A percentile compares a stretch with the other conserved stretches of the same genome.
These are phyloP conservation scores for Fusarium brachygibbosum DNA, from an alignment of 2,329 filamentous ascomycete genomes.

Conservation along the genomic window DNA sequence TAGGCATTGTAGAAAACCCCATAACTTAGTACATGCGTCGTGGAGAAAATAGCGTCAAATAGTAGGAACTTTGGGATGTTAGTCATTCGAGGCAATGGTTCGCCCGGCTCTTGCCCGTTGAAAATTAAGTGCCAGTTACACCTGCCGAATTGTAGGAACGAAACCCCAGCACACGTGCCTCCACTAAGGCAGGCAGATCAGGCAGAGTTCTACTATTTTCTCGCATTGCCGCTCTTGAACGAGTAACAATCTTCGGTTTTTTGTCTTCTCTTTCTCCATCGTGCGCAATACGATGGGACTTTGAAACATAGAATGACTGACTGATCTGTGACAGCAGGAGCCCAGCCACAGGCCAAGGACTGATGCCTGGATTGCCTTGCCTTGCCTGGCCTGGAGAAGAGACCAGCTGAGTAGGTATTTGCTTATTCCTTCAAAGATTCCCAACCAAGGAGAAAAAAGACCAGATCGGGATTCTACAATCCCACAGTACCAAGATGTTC, in stretches of 20 bases:
- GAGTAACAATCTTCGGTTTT: conserved; percentile 19
- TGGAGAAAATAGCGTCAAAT: conserved; percentile 32
- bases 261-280: background rate
- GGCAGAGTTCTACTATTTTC: conserved; percentile 40
- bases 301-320: conserved; percentile 18
- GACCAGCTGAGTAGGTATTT: background rate
- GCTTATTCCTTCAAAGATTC: conserved; percentile 6
- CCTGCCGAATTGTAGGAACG: conserved; percentile 27
- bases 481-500: background rate
- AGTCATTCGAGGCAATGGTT: conserved; percentile 42
- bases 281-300: conserved; percentile 18
- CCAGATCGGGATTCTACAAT: conserved; percentile 2
- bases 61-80: conserved; percentile 39
- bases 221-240: conserved; percentile 7
- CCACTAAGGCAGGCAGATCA: conserved; percentile 41
- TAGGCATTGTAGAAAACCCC: background rate
- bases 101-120: conserved; percentile 25
- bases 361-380: conserved; percentile 29
- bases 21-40: background rate
- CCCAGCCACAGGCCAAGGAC: conserved; percentile 11
- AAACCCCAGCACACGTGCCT: conserved; percentile 33
- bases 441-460: background rate
- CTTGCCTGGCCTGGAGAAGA: background rate
- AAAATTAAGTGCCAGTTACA: conserved; percentile 2
- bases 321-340: background rate